Evolutionary conservation across 495 filamentous ascomycete genomes (phyloP), one percentile per base, ranked within the genome.

Genomic region (Cladorrhinum samala): DNA sequence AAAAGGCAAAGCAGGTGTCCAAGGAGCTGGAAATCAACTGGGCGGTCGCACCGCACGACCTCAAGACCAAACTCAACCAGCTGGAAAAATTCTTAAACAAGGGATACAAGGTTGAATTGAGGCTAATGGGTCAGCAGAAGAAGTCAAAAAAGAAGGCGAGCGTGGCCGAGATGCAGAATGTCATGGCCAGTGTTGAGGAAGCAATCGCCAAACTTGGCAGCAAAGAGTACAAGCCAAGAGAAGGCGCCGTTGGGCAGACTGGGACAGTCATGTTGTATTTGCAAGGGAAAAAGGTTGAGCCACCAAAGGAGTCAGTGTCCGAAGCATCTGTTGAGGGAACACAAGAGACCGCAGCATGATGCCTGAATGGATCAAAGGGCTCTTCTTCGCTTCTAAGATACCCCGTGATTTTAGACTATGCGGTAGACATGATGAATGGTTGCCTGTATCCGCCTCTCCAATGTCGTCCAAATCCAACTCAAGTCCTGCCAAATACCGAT

Each of bases 11-110:
- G 53, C 19, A 40, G 6, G 46, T 57, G 36, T 42, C 43, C 54
- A 55, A 95, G 73, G 82, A 86, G 62, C 62, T 95, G 14, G 90
- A 95, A 71, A 20, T 95, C 55, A 89, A 89, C 67, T 95, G 90
- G 90, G 82, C 85, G 21, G 90, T 92, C 56, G 82, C 81, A 49
- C 56, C 64, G 9, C 73, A 87, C 66, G 87, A 91, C 67, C 68
- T 90, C 20, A 58, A 59, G 2, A 83, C 87, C 62, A 77, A 80
- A 44, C 50, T 86, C 59, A 72, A 74, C 41, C 76, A 81, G 67
- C 56, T 91, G 63, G 67, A 68, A 46, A 69, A 58, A 42, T 91
- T 91, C 55, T 57, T 91, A 56, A 64, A 64, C 7, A 83, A 87
- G 57, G 86, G 86, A 2, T 61, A 70, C 30, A 76, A 66, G 60